phyloP scores from a whole-genome alignment of 139 green algal genomes.

The Picochlorum sp. region DNA sequence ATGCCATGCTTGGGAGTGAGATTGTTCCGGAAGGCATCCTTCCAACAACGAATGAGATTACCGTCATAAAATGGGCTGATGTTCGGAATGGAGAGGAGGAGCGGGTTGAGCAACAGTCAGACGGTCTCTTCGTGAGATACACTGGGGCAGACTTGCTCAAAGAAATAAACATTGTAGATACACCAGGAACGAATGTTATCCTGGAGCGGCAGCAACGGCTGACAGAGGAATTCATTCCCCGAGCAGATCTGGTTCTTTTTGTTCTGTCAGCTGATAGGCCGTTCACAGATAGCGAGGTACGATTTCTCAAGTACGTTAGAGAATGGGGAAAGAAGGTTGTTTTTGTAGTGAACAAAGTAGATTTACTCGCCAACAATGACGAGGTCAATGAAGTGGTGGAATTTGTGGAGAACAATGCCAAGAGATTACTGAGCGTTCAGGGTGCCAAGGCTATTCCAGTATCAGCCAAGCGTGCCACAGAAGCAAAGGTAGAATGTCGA shows the following conservation, averaged over 20 bases:
- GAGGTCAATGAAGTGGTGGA: conserved; percentile 64
- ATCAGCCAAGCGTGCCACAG: conserved; percentile 38
- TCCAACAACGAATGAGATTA: conserved; percentile 98
- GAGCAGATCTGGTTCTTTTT: conserved; percentile 96
- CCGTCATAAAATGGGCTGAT: conserved; percentile 65
- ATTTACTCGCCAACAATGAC: conserved; percentile 54
- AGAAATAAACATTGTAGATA: conserved; percentile 93
- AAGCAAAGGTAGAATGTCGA: conserved; percentile 45
- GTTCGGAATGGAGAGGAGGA: conserved; percentile 1
- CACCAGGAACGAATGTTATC: conserved; percentile 95
- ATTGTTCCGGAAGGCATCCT: conserved; percentile 88
- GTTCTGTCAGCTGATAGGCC: conserved; percentile 81
- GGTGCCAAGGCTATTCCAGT: conserved; percentile 54
- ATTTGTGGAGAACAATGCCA: conserved; percentile 75
- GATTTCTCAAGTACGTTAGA: conserved; percentile 81
- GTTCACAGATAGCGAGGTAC: conserved; percentile 87
- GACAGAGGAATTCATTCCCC: conserved; percentile 96
- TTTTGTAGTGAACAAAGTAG: conserved; percentile 96
- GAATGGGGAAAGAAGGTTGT: conserved; percentile 97
- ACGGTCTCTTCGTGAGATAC: conserved; percentile 74
- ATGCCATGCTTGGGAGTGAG: conserved; percentile 73
- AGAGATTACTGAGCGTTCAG: conserved; percentile 47
- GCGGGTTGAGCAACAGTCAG: conserved; percentile 40
- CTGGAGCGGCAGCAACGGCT: conserved; percentile 94
- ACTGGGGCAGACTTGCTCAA: conserved; percentile 68